phyloP scores from a whole-genome alignment of 2,329 filamentous ascomycete genomes.

The Ceratocystiopsis brevicomis region DNA sequence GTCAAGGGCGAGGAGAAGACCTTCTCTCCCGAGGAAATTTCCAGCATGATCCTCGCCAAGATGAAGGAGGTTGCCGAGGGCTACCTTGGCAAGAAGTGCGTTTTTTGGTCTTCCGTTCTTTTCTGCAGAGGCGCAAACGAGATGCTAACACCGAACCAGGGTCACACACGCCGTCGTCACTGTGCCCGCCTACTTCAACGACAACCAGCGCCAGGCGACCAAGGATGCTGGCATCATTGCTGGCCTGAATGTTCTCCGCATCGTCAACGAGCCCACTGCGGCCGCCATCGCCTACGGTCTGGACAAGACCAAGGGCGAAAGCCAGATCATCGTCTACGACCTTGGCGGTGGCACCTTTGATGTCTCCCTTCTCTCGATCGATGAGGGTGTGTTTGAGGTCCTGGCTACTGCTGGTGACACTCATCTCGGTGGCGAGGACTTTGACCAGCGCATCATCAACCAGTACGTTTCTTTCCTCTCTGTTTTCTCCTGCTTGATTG shows the following conservation, averaged over 20 bases:
- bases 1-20: slow-evolving; percentile 33
- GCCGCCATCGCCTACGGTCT: slow-evolving; percentile 89
- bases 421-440: slow-evolving; percentile 95
- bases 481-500: background rate
- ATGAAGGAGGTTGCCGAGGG: slow-evolving; percentile 51
- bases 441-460: slow-evolving; percentile 94
- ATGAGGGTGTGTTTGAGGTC: slow-evolving; percentile 87
- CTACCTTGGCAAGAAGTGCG: slow-evolving; percentile 66
- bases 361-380: slow-evolving; percentile 82
- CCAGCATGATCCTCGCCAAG: slow-evolving; percentile 41
- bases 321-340: slow-evolving; percentile 85
- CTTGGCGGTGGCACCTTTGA: slow-evolving; percentile 88
- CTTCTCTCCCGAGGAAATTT: slow-evolving; percentile 44
- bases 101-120: slow-evolving; percentile 59
- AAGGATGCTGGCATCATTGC: slow-evolving; percentile 89
- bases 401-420: slow-evolving; percentile 90
- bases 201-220: slow-evolving; percentile 90
- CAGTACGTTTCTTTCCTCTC: slow-evolving; percentile 19
- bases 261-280: slow-evolving; percentile 91
- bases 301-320: slow-evolving; percentile 67
- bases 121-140: background rate
- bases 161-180: slow-evolving; percentile 81
- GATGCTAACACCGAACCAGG: slow-evolving; percentile 7
- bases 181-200: slow-evolving; percentile 95
- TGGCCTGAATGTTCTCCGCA: slow-evolving; percentile 85